phyloP scores from a whole-genome alignment of 2,329 filamentous ascomycete genomes.

The Hymenoscyphus fraxineus region DNA sequence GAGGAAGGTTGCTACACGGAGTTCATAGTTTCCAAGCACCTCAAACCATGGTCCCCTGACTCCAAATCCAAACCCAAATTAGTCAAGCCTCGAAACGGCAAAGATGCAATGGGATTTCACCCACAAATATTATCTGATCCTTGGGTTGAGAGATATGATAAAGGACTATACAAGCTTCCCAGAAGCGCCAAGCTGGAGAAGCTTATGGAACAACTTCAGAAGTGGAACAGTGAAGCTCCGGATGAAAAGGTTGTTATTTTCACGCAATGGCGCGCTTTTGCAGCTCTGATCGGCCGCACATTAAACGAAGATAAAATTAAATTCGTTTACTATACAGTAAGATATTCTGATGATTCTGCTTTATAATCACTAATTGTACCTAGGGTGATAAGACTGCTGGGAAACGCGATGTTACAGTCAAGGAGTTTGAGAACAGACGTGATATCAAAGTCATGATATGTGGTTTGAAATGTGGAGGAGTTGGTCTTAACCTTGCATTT shows the following conservation, averaged over 20 bases:
- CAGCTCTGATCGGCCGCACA: slow-evolving; percentile 44
- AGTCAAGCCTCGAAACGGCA: neutral
- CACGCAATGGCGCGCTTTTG: slow-evolving; percentile 51
- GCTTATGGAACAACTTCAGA: slow-evolving; percentile 30
- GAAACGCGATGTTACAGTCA: slow-evolving; percentile 43
- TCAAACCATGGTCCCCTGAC: no score
- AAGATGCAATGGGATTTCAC: neutral
- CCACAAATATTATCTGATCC: neutral
- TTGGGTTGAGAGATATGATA: slow-evolving; percentile 16
- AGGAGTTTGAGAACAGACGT: slow-evolving; percentile 39
- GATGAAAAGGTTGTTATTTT: slow-evolving; percentile 55
- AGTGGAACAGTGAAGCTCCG: slow-evolving; percentile 41
- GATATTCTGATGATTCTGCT: no score
- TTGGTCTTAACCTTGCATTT: slow-evolving; percentile 50
- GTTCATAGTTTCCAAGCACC: no score
- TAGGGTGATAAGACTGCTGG: slow-evolving; percentile 38
- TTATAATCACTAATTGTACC: no score
- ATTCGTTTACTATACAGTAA: slow-evolving; percentile 36
- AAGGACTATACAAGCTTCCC: slow-evolving; percentile 24
- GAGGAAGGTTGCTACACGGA: no score
- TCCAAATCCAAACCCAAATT: no score
- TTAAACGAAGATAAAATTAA: slow-evolving; percentile 45
- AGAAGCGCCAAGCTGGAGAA: slow-evolving; percentile 37
- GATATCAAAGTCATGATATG: slow-evolving; percentile 43
- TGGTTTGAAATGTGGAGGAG: slow-evolving; percentile 50